Conservation (phyloP, 208 protist species). For the Trypanosoma conorhini region DNA sequence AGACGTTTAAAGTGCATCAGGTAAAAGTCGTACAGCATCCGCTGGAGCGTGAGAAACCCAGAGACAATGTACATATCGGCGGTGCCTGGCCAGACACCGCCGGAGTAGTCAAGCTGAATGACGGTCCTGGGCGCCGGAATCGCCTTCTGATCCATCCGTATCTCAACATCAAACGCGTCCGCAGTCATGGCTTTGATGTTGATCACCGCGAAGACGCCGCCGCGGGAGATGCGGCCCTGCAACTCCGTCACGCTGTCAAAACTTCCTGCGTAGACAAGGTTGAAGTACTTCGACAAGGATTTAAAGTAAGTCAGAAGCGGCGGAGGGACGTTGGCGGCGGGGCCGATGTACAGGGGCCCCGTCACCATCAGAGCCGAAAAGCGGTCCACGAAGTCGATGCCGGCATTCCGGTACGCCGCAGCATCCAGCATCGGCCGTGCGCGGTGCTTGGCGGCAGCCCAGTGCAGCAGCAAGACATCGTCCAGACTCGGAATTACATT, state of each 20-base stretch:
- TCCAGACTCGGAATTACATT: slow-evolving; percentile 45
- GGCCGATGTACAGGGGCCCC: slow-evolving; percentile 59
- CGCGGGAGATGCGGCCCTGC: slow-evolving; percentile 31
- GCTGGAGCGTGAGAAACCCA: slow-evolving; percentile 74
- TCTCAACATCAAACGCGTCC: slow-evolving; percentile 65
- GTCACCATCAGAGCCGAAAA: slow-evolving; percentile 48
- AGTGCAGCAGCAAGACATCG: slow-evolving; percentile 51
- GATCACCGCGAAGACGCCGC: slow-evolving; percentile 40
- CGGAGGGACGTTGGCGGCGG: slow-evolving; percentile 41
- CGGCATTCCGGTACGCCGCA: slow-evolving; percentile 9
- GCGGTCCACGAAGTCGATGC: slow-evolving; percentile 36
- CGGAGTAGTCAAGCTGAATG: slow-evolving; percentile 40
- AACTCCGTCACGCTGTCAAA: slow-evolving; percentile 56
- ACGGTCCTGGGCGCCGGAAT: slow-evolving; percentile 35
- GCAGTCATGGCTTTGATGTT: slow-evolving; percentile 28
- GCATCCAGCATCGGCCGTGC: slow-evolving; percentile 15
- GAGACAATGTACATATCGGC: slow-evolving; percentile 74
- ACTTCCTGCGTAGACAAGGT: slow-evolving; percentile 50
- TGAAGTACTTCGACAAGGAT: slow-evolving; percentile 36
- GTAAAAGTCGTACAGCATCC: slow-evolving; percentile 65
- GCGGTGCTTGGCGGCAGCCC: slow-evolving; percentile 48
- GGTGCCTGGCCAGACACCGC: slow-evolving; percentile 35
- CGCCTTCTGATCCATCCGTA: slow-evolving; percentile 52
- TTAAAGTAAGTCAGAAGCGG: slow-evolving; percentile 40
- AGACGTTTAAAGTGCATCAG: slow-evolving; percentile 28